Evolutionary conservation across 2,329 filamentous ascomycete species (phyloP).

Genomic region (Aspergillus versicolor): DNA sequence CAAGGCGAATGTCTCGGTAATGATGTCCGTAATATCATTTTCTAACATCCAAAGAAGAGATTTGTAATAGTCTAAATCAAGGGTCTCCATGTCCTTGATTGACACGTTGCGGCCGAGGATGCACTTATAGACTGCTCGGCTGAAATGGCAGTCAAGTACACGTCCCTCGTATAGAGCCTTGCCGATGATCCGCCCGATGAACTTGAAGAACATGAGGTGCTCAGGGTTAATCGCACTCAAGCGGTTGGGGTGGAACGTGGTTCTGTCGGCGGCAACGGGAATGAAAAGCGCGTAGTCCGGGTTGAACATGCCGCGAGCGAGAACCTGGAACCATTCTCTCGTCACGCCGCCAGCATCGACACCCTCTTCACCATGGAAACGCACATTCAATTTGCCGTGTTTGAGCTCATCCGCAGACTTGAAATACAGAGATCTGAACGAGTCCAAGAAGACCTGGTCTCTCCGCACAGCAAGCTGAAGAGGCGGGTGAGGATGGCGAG

Average conservation of each 20-base stretch:
- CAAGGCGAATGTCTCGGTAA: slow-evolving; percentile 92
- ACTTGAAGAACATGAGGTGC: slow-evolving; percentile 98
- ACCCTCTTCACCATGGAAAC: slow-evolving; percentile 95
- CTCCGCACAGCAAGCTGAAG: slow-evolving; percentile 87
- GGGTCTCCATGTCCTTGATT: slow-evolving; percentile 98
- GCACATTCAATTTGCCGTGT: slow-evolving; percentile 95
- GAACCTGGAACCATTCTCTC: slow-evolving; percentile 98
- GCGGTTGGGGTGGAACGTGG: slow-evolving; percentile 97
- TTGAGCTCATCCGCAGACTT: slow-evolving; percentile 97
- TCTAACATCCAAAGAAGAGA: slow-evolving; percentile 97
- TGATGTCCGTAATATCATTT: slow-evolving; percentile 97
- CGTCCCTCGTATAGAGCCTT: slow-evolving; percentile 96
- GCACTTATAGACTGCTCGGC: slow-evolving; percentile 95
- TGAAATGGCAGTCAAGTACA: slow-evolving; percentile 97
- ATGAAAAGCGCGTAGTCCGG: slow-evolving; percentile 96
- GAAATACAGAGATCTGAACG: slow-evolving; percentile 97
- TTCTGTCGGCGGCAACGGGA: slow-evolving; percentile 93
- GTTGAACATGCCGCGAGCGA: slow-evolving; percentile 98
- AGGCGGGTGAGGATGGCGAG: slow-evolving; percentile 70
- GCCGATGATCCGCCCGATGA: slow-evolving; percentile 96
- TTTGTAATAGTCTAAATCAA: slow-evolving; percentile 98
- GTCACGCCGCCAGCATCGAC: slow-evolving; percentile 97
- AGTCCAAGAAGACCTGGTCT: slow-evolving; percentile 96
- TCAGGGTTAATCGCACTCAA: slow-evolving; percentile 92
- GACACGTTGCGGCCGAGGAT: slow-evolving; percentile 94